Percentiles rank a stretch among this genome's conserved stretches.
phyloP scores from a whole-genome alignment of 768 basidiomycete species.

The Lactifluus pinguis region DNA sequence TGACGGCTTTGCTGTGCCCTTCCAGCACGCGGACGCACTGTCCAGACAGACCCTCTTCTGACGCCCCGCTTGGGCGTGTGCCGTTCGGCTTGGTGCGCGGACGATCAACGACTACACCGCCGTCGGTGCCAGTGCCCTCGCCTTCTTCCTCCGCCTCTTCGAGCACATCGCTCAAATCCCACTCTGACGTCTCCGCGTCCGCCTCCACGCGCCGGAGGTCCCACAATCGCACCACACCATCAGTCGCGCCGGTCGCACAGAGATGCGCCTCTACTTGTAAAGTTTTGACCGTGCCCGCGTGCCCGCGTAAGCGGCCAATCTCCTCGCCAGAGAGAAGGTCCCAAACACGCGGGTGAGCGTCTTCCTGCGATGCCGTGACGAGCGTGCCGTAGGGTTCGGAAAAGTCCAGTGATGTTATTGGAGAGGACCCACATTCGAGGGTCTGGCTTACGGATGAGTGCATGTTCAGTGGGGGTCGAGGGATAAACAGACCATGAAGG shows the following conservation, averaged over 20 bases:
- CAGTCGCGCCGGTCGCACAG: constrained; percentile 85
- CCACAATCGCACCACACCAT: constrained; percentile 83
- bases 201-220: constrained; percentile 79
- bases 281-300: constrained; percentile 74
- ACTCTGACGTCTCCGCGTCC: constrained; percentile 47
- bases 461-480: background rate
- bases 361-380: constrained; percentile 80
- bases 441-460: constrained; percentile 44
- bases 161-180: constrained; percentile 50
- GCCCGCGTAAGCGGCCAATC: constrained; percentile 77
- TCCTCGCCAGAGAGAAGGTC: constrained; percentile 86
- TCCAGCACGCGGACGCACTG: constrained; percentile 70
- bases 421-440: constrained; percentile 67
- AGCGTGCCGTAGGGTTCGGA: constrained; percentile 94
- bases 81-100: constrained; percentile 35
- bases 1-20: constrained; percentile 90
- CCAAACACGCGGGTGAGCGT: constrained; percentile 86
- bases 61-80: constrained; percentile 26
- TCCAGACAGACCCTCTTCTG: constrained; percentile 24
- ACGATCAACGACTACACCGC: constrained; percentile 26
- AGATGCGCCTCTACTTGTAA: constrained; percentile 89
- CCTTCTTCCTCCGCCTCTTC: constrained; percentile 50
- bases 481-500: constrained; percentile 73
- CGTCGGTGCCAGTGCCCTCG: constrained; percentile 23
- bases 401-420: constrained; percentile 86